Conservation (phyloP, 805 yeast genomes). For the Yamadazyma kitorensis region DNA sequence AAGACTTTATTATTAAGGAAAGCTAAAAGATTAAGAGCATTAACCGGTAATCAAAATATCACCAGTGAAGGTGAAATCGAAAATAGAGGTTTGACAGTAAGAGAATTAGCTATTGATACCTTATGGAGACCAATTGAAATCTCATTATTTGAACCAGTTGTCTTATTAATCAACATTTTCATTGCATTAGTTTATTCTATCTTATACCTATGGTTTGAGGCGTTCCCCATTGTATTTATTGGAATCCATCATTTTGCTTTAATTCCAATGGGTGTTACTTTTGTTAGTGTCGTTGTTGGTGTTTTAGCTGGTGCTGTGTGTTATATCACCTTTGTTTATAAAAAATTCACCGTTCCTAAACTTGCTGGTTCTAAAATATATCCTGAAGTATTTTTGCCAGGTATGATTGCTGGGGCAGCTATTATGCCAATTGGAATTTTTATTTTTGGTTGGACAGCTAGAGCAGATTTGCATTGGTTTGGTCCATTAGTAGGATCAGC, state of each 20-base stretch:
- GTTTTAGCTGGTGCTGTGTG: conserved; percentile 33
- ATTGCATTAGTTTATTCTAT: conserved; percentile 52
- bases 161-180: conserved; percentile 51
- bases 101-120: conserved; percentile 25
- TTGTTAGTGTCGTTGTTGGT: conserved; percentile 48
- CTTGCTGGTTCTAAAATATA: conserved; percentile 22
- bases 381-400: conserved; percentile 45
- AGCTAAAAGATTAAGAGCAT: conserved; percentile 44
- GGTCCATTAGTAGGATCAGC: conserved; percentile 44
- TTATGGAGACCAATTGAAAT: conserved; percentile 52
- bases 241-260: conserved; percentile 46
- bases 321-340: conserved; percentile 25
- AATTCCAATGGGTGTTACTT: conserved; percentile 48
- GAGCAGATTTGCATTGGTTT: conserved; percentile 45
- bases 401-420: conserved; percentile 40
- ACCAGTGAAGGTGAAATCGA: conserved; percentile 39
- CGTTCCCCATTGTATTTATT: conserved; percentile 47
- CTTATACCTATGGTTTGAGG: conserved; percentile 55
- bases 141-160: conserved; percentile 52
- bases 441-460: conserved; percentile 51
- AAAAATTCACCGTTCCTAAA: conserved; percentile 19
- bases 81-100: conserved; percentile 18
- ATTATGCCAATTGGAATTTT: conserved; percentile 42
- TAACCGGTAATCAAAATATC: conserved; percentile 49
- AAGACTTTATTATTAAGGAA: conserved; percentile 45